Evolutionary conservation across 768 basidiomycete genomes (phyloP).

Genomic region (Agrocybe pediades): DNA sequence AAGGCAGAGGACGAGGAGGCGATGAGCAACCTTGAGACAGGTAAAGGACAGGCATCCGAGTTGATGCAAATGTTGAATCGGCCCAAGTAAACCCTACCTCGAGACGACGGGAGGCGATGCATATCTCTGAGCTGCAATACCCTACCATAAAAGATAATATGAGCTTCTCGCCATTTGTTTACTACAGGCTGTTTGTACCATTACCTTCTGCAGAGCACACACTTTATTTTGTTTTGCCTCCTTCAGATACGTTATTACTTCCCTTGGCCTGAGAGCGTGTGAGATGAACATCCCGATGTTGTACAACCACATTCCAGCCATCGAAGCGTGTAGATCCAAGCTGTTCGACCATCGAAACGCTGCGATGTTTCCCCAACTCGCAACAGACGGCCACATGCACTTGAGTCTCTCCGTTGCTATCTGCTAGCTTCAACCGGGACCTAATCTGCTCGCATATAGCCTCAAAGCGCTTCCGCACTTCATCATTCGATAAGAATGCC

Average conservation of each 20-base stretch:
- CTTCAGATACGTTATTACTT: background rate
- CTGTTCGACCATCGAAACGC: conserved; percentile 28
- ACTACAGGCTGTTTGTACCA: too few species aligned
- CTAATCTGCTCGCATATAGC: conserved; percentile 12
- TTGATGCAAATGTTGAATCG: background rate
- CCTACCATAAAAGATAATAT: too few species aligned
- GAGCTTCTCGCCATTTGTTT: too few species aligned
- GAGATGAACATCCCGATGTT: conserved; percentile 21
- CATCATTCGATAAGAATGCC: conserved; percentile 19
- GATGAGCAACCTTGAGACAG: background rate
- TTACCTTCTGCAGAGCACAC: background rate
- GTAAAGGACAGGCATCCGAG: background rate
- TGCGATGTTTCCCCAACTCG: conserved; percentile 28
- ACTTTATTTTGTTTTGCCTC: background rate
- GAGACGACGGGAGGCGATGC: too few species aligned
- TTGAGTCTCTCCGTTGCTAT: conserved; percentile 6
- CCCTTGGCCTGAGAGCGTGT: conserved; percentile 13
- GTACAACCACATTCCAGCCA: conserved; percentile 23
- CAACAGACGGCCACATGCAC: conserved; percentile 24
- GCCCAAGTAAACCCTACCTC: too few species aligned
- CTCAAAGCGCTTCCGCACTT: conserved; percentile 19
- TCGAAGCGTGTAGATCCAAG: conserved; percentile 18
- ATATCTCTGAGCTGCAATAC: too few species aligned
- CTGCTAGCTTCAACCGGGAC: conserved; percentile 11
- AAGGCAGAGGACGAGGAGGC: background rate